Evolutionary conservation across 345 rosid species (phyloP).

Genomic region (Rhodamnia rubescens): DNA sequence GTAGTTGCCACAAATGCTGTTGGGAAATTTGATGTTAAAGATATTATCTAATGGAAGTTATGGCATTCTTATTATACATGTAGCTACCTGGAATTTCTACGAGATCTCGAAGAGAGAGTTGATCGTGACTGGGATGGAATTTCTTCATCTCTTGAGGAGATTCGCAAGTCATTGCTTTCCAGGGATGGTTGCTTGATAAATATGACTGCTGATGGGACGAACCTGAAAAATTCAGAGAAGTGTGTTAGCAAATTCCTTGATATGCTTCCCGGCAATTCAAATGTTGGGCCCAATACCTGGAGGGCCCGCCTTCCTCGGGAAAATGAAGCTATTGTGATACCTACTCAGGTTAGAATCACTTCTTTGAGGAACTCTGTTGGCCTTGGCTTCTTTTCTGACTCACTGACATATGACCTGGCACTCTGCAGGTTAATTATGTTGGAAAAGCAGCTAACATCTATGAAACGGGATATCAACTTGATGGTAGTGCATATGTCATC

Average conservation of each 20-base stretch:
- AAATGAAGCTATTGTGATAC: conserved; percentile 90
- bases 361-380: neutral
- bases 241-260: conserved; percentile 68
- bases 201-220: conserved; percentile 81
- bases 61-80: conserved; percentile 3
- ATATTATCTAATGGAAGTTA: neutral
- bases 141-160: conserved; percentile 84
- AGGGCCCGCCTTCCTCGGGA: conserved; percentile 42
- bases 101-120: conserved; percentile 68
- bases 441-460: conserved; percentile 88
- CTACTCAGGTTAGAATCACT: conserved; percentile 57
- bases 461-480: conserved; percentile 65
- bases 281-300: conserved; percentile 38
- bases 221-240: conserved; percentile 44
- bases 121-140: conserved; percentile 85
- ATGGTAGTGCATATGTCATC: conserved; percentile 89
- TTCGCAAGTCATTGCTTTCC: conserved; percentile 65
- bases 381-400: neutral
- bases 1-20: neutral
- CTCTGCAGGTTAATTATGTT: conserved; percentile 80
- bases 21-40: neutral
- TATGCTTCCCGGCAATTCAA: conserved; percentile 63
- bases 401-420: neutral
- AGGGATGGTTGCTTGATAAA: conserved; percentile 74
- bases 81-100: conserved; percentile 82